These are phyloP conservation scores for Pythium oligandrum DNA, from an alignment of 352 stramenopile genomes.

Conservation along the genomic window DNA sequence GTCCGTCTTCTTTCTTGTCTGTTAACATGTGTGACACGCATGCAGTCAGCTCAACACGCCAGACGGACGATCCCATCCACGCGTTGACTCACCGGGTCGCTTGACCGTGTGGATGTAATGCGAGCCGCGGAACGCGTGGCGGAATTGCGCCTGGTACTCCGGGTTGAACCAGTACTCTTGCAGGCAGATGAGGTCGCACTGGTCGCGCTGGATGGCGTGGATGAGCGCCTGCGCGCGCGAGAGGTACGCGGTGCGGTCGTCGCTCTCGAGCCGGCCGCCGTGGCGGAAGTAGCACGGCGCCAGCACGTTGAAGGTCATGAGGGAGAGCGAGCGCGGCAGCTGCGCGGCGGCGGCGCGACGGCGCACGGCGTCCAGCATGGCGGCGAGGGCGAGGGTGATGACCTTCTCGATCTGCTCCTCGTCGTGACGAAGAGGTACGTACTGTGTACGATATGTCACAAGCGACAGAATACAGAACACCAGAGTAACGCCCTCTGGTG, in stretches of 20 bases:
- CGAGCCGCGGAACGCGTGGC: conserved; percentile 46
- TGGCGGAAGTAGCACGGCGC: conserved; percentile 86
- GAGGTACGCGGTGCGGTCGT: conserved; percentile 55
- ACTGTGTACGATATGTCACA: too few relatives aligned
- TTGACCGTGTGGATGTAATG: conserved; percentile 77
- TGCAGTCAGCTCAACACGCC: too few relatives aligned
- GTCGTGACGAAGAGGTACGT: too few relatives aligned
- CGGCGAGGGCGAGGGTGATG: too few relatives aligned
- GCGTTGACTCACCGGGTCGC: conserved; percentile 30
- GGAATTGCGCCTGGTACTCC: conserved; percentile 72
- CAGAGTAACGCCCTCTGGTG: too few relatives aligned
- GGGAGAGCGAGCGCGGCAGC: conserved; percentile 40
- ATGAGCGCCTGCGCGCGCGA: conserved; percentile 67
- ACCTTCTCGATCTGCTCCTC: too few relatives aligned
- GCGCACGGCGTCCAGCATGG: conserved; percentile 18
- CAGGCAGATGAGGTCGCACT: conserved; percentile 74
- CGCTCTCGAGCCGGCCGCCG: conserved; percentile 65
- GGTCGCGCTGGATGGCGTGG: conserved; percentile 62
- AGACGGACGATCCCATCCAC: too few relatives aligned
- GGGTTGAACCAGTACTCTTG: conserved; percentile 85
- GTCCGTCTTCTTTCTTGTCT: conserved; percentile 71
- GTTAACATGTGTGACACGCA: too few relatives aligned
- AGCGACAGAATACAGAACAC: too few relatives aligned
- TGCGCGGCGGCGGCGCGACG: conserved; percentile 16
- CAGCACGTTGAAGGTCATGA: conserved; percentile 88